These are phyloP conservation scores for Polytolypa hystricis DNA, from an alignment of 2,329 filamentous ascomycete genomes.

Conservation along the genomic window DNA sequence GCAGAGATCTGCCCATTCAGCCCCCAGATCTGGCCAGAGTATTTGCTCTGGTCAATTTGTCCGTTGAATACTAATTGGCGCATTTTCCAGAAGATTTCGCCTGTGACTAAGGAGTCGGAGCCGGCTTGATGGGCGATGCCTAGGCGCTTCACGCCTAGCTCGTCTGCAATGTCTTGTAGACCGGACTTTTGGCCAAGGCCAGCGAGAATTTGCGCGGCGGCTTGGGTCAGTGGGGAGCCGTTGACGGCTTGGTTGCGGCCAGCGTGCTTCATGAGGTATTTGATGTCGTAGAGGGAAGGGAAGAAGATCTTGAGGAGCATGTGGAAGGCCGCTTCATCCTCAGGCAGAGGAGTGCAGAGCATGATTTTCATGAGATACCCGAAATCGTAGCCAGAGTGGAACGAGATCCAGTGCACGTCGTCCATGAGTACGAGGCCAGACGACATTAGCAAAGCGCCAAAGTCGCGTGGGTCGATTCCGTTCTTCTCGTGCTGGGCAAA, in stretches of 20 bases:
- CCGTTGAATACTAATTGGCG: conserved; percentile 78
- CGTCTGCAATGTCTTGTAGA: conserved; percentile 85
- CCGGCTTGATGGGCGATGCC: conserved; percentile 86
- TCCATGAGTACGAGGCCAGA: conserved; percentile 83
- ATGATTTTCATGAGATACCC: conserved; percentile 94
- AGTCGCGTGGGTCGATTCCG: conserved; percentile 81
- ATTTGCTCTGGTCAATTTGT: conserved; percentile 63
- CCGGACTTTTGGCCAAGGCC: conserved; percentile 85
- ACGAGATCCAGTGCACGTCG: conserved; percentile 90
- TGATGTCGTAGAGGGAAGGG: conserved; percentile 87
- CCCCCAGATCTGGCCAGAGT: conserved; percentile 86
- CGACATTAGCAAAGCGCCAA: conserved; percentile 79
- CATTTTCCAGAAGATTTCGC: conserved; percentile 90
- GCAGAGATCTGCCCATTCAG: conserved; percentile 60
- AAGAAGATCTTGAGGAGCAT: conserved; percentile 86
- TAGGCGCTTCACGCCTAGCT: conserved; percentile 78
- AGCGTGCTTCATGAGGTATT: conserved; percentile 89
- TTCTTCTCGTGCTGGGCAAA: conserved; percentile 73
- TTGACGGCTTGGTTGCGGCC: conserved; percentile 58
- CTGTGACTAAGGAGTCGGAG: conserved; percentile 85
- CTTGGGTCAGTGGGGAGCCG: conserved; percentile 51
- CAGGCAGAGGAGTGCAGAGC: conserved; percentile 68
- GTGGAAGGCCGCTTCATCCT: conserved; percentile 83
- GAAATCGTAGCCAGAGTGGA: conserved; percentile 97
- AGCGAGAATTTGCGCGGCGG: conserved; percentile 61